Percentiles rank a stretch among this genome's conserved stretches.
Conservation (phyloP, 306 rosid species). For the Heteromeles arbutifolia region DNA sequence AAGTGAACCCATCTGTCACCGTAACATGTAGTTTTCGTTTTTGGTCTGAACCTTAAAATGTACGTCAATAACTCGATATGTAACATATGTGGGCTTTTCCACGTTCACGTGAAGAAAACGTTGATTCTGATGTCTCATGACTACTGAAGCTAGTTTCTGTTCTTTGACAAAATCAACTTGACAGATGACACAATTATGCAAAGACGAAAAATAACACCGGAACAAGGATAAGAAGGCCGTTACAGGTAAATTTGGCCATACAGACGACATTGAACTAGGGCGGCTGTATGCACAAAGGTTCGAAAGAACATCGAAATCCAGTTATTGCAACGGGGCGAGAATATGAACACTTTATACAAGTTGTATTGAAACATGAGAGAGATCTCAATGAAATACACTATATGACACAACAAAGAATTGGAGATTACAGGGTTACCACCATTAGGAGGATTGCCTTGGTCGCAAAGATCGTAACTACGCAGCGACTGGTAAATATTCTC, state of each 20-base stretch:
- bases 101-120: background rate
- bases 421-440: constrained; percentile 15
- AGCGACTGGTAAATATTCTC: background rate
- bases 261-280: background rate
- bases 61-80: background rate
- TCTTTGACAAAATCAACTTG: background rate
- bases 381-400: no score
- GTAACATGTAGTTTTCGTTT: background rate
- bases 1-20: background rate
- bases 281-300: background rate
- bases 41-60: background rate
- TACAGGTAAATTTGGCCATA: no score
- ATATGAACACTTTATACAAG: background rate
- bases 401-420: background rate
- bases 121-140: background rate
- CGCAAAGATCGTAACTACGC: constrained; percentile 9
- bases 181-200: background rate
- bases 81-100: background rate
- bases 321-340: background rate
- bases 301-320: background rate
- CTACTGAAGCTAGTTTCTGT: background rate
- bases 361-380: background rate
- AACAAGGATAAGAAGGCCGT: no score
- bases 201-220: no score
- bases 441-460: background rate